These are phyloP conservation scores for Phytophthora uliginosa DNA, from an alignment of 352 stramenopile genomes.

Conservation along the genomic window DNA sequence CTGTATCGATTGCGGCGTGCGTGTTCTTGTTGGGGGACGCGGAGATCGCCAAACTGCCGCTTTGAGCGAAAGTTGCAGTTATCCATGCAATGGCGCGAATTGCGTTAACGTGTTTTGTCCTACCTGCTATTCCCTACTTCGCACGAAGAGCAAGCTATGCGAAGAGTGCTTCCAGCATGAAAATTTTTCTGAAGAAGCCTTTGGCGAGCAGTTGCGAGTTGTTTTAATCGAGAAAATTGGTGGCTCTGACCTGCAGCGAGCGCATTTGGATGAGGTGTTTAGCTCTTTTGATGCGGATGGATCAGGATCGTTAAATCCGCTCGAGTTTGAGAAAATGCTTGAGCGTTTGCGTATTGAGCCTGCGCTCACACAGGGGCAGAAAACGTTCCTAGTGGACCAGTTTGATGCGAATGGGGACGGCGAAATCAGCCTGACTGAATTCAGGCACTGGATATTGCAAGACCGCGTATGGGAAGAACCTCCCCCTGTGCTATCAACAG, in stretches of 20 bases:
- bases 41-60: slow-evolving; percentile 3
- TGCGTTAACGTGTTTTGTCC: slow-evolving; percentile 76
- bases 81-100: slow-evolving; percentile 58
- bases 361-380: slow-evolving; percentile 57
- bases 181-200: slow-evolving; percentile 45
- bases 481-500: background rate
- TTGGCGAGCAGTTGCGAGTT: slow-evolving; percentile 71
- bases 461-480: slow-evolving; percentile 65
- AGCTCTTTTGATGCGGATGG: slow-evolving; percentile 64
- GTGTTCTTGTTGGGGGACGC: slow-evolving; percentile 51
- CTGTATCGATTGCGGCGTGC: slow-evolving; percentile 66
- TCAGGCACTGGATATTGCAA: slow-evolving; percentile 73
- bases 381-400: slow-evolving; percentile 58
- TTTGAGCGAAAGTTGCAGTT: slow-evolving; percentile 9
- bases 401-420: slow-evolving; percentile 81
- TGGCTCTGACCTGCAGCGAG: slow-evolving; percentile 40
- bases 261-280: slow-evolving; percentile 62
- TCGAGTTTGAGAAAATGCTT: slow-evolving; percentile 74
- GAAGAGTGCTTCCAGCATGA: slow-evolving; percentile 86
- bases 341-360: slow-evolving; percentile 60
- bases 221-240: slow-evolving; percentile 79
- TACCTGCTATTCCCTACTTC: slow-evolving; percentile 57
- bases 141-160: slow-evolving; percentile 63
- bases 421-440: slow-evolving; percentile 74
- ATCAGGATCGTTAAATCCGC: slow-evolving; percentile 62